Percentiles rank a stretch among this genome's conserved stretches.
Evolutionary conservation across 2,329 filamentous ascomycete genomes (phyloP).

Genomic region (Penicillium griseofulvum): DNA sequence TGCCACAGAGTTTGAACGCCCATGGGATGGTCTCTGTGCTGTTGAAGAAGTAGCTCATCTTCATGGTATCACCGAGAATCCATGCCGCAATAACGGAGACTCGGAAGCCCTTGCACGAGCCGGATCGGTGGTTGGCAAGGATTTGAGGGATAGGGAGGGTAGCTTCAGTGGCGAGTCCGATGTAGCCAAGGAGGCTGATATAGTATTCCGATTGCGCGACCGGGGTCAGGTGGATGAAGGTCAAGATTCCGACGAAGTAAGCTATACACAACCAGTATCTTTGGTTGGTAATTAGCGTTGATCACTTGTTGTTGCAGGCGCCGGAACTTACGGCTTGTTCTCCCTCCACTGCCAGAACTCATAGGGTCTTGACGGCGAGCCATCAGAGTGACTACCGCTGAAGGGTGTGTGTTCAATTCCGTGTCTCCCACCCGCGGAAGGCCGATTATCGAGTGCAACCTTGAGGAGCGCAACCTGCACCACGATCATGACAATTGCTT

Average conservation of each 20-base stretch:
- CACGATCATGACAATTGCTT: constrained; percentile 59
- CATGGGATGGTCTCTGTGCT: constrained; percentile 45
- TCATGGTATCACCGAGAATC: constrained; percentile 51
- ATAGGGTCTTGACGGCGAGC: constrained; percentile 51
- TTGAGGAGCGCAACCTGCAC: constrained; percentile 60
- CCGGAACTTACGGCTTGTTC: constrained; percentile 48
- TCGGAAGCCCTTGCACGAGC: constrained; percentile 51
- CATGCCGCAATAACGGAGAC: constrained; percentile 49
- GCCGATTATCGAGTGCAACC: constrained; percentile 59
- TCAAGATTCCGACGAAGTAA: constrained; percentile 51
- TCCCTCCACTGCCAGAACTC: constrained; percentile 64
- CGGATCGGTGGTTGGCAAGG: constrained; percentile 46
- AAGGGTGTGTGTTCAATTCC: constrained; percentile 45
- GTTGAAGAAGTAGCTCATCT: constrained; percentile 51
- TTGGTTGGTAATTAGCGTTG: neutral
- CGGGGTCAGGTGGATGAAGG: constrained; percentile 53
- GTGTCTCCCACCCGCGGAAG: constrained; percentile 38
- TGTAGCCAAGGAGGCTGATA: constrained; percentile 45
- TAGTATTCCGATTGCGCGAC: constrained; percentile 45
- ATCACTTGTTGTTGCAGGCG: constrained; percentile 2
- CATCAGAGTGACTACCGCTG: constrained; percentile 25
- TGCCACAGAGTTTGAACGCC: constrained; percentile 49
- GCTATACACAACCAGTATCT: constrained; percentile 59
- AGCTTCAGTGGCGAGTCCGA: constrained; percentile 49
- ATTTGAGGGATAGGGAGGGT: constrained; percentile 50